Conservation (phyloP, 2,329 filamentous ascomycete genomes). For the Monilinia fructigena region DNA sequence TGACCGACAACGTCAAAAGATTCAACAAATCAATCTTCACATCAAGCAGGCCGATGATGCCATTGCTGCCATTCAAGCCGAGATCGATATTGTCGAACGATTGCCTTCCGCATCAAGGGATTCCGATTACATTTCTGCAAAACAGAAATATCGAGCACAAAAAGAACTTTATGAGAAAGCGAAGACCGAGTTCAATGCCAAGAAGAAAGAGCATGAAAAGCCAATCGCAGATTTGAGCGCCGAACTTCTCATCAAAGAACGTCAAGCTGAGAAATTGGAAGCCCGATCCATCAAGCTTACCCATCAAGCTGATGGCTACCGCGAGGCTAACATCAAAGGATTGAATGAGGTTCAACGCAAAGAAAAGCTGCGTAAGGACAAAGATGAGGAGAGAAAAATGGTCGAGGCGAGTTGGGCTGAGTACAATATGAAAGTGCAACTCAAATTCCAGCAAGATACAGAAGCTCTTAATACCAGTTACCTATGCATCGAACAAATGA, state of each 20-base stretch:
- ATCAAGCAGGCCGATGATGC: constrained; percentile 65
- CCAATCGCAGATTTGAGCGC: constrained; percentile 62
- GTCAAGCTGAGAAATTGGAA: constrained; percentile 69
- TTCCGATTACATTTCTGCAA: constrained; percentile 51
- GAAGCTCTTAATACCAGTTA: constrained; percentile 1
- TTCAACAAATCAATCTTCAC: constrained; percentile 72
- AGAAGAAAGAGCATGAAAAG: constrained; percentile 61
- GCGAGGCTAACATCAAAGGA: constrained; percentile 63
- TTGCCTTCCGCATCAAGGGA: constrained; percentile 60
- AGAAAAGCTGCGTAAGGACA: constrained; percentile 35
- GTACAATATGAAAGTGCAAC: constrained; percentile 27
- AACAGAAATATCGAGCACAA: constrained; percentile 54
- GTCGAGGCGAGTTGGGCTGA: constrained; percentile 32
- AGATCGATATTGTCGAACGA: constrained; percentile 64
- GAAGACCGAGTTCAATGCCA: constrained; percentile 55
- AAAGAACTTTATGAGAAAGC: constrained; percentile 47
- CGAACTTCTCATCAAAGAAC: constrained; percentile 60
- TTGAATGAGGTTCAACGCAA: constrained; percentile 41
- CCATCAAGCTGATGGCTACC: constrained; percentile 68
- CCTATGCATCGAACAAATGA: constrained; percentile 3
- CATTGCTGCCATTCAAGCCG: constrained; percentile 51
- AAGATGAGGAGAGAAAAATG: constrained; percentile 34
- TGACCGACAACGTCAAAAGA: constrained; percentile 72
- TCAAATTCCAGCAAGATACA: constrained; percentile 14
- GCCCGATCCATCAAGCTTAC: constrained; percentile 70